Evolutionary conservation across 2,329 filamentous ascomycete species (phyloP), one percentile per base, ranked within the genome.

Genomic region (Ophiostoma triangulosporum): DNA sequence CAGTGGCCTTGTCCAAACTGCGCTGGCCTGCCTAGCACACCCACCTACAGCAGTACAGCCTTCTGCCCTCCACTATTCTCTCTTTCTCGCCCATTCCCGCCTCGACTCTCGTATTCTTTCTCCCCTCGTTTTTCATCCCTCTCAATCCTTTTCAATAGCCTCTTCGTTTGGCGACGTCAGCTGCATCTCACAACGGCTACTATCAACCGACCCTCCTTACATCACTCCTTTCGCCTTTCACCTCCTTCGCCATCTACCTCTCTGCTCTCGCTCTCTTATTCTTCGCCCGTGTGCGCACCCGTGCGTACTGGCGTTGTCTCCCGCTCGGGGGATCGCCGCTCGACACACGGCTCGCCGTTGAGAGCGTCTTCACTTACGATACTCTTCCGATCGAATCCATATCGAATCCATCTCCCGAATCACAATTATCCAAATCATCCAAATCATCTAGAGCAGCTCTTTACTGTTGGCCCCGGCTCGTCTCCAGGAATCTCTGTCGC

Each of bases 271-370:
- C 32, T 27, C 43, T 29, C 45, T 38, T 33, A 14, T 29, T 14
- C n/a, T 11, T 32, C 29, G 14, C 22, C 26, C 12, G 36, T 14
- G 15, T 32, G 22, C 32, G 33, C 54, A 32, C 26, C 29, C 11
- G 27, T 48, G 48, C 48, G 43, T 46, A 15, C 43, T 29, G 54
- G 54, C 51, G 54, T 50, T 45, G 27, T 45, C 54, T 22, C 48
- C 48, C 48, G 20, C 38, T 27, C 40, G 54, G 54, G 43, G 51
- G 51, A 53, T 53, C 51, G 54, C 51, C 54, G 49, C 48, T 33
- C 38, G 38, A 32, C 27, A 35, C 48, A 31, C 54, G 54, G 54
- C 11, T 46, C 20, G 38, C 40, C 32, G 48, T 56, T 22, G 40
- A 32, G 49, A 52, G 43, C 31, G 11, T 14, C 24, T 5, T 27